These are phyloP conservation scores for Hygrophoropsis aurantiaca DNA, from an alignment of 768 basidiomycete genomes.

Conservation along the genomic window DNA sequence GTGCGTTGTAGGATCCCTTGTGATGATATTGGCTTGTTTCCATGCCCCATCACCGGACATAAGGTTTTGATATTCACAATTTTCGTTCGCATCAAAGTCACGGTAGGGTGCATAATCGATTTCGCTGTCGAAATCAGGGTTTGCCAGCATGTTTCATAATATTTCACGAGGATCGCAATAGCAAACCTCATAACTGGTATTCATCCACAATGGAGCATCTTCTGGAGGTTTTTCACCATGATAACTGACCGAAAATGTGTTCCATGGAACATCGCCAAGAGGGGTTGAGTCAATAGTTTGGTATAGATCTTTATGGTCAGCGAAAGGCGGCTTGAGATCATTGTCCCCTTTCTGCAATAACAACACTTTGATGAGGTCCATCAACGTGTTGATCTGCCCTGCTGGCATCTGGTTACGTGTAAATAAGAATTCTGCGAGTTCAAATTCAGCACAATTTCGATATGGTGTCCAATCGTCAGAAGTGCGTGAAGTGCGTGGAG, in stretches of 20 bases:
- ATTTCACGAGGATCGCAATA: conserved; percentile 23
- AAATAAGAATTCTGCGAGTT: conserved; percentile 9
- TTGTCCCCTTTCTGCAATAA: background rate
- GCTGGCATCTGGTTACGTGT: conserved; percentile 4
- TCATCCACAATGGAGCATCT: background rate
- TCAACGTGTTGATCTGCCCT: conserved; percentile 6
- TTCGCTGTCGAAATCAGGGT: conserved; percentile 17
- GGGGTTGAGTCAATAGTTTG: background rate
- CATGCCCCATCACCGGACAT: conserved; percentile 14
- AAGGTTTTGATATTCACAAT: conserved; percentile 7
- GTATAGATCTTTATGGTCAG: background rate
- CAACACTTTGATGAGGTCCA: conserved; percentile 2
- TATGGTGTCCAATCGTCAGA: background rate
- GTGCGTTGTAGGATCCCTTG: conserved; percentile 10
- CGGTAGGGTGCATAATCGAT: conserved; percentile 23
- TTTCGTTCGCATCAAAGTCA: conserved; percentile 16
- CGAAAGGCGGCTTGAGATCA: background rate
- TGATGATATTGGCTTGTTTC: conserved; percentile 8
- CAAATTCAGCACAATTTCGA: background rate
- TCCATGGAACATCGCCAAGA: background rate
- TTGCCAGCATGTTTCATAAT: conserved; percentile 25
- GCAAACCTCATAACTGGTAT: background rate
- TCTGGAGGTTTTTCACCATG: background rate
- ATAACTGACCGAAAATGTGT: background rate
- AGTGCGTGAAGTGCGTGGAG: background rate